These are phyloP conservation scores for Hypsizygus ulmarius DNA, from an alignment of 1,284 basidiomycete genomes.

Conservation along the genomic window DNA sequence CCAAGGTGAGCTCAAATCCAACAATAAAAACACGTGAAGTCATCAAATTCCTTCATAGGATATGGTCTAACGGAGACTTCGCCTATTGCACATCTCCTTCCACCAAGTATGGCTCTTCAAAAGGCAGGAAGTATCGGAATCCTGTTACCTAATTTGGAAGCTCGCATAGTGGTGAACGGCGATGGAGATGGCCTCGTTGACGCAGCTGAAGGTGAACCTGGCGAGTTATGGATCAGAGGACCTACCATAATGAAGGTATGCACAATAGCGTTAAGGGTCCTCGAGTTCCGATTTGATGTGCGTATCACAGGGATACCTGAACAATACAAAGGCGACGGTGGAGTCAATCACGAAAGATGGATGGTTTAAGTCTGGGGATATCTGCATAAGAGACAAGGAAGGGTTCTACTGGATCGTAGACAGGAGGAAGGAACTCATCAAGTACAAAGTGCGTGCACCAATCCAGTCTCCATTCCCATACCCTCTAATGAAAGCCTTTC, in stretches of 20 bases:
- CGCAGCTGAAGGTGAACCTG: conserved; percentile 21
- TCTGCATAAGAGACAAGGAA: conserved; percentile 52
- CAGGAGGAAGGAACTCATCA: conserved; percentile 70
- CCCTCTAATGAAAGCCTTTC: conserved; percentile 42
- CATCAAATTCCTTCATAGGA: conserved; percentile 35
- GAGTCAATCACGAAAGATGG: conserved; percentile 58
- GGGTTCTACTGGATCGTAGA: conserved; percentile 59
- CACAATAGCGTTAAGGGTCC: not conserved
- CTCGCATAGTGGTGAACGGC: conserved; percentile 65
- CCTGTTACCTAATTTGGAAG: conserved; percentile 77
- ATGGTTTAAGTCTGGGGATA: conserved; percentile 77
- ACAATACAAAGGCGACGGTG: conserved; percentile 55
- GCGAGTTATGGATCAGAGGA: conserved; percentile 32
- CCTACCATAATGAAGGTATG: conserved; percentile 29
- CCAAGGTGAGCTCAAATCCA: conserved; percentile 42
- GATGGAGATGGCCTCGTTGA: conserved; percentile 24
- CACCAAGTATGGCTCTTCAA: conserved; percentile 32
- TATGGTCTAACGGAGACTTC: conserved; percentile 83
- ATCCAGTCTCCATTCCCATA: not conserved
- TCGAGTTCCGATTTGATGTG: not conserved
- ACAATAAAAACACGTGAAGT: conserved; percentile 1
- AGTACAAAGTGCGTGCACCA: conserved; percentile 60
- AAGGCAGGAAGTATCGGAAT: conserved; percentile 69
- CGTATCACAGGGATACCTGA: conserved; percentile 45
- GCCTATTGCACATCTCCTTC: conserved; percentile 55